A percentile compares a stretch with the other conserved stretches of the same genome.
phyloP scores from a whole-genome alignment of 2,329 filamentous ascomycete species.

The Drechmeria coniospora region DNA sequence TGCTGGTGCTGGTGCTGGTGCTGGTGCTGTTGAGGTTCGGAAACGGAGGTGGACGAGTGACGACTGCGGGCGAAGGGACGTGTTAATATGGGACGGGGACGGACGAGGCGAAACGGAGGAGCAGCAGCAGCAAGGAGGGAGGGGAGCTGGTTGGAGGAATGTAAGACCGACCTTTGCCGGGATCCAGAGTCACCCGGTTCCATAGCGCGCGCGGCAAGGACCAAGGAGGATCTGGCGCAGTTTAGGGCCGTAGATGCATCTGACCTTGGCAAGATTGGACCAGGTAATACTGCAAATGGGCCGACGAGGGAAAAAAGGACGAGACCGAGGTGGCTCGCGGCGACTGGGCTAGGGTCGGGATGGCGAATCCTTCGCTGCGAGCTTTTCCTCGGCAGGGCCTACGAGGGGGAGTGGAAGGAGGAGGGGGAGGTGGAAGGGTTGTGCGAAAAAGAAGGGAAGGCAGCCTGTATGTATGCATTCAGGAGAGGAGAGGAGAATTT shows the following conservation, averaged over 20 bases:
- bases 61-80: conserved; percentile 5
- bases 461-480: too few species aligned
- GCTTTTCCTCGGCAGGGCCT: too few species aligned
- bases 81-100: conserved; percentile 13
- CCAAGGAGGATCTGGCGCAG: conserved; percentile 19
- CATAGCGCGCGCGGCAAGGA: conserved; percentile 23
- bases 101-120: conserved; percentile 2
- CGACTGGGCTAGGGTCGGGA: too few species aligned
- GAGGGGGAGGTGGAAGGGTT: too few species aligned
- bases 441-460: too few species aligned
- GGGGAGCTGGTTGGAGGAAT: conserved; percentile 10
- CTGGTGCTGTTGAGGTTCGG: conserved; percentile 9
- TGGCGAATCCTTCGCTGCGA: too few species aligned
- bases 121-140: conserved; percentile 2
- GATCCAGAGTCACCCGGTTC: conserved; percentile 22
- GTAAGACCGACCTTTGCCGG: conserved; percentile 21
- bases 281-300: neutral
- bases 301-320: neutral
- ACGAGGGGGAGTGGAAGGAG: too few species aligned
- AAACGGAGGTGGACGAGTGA: conserved; percentile 3
- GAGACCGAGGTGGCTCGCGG: conserved; percentile 1
- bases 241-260: conserved; percentile 22
- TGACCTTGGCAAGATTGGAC: conserved; percentile 12
- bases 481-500: too few species aligned
- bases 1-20: conserved; percentile 5